A percentile compares a stretch with the other conserved stretches of the same genome.
Evolutionary conservation across 2,329 filamentous ascomycete species (phyloP).

Genomic region (Beauveria pseudobassiana): DNA sequence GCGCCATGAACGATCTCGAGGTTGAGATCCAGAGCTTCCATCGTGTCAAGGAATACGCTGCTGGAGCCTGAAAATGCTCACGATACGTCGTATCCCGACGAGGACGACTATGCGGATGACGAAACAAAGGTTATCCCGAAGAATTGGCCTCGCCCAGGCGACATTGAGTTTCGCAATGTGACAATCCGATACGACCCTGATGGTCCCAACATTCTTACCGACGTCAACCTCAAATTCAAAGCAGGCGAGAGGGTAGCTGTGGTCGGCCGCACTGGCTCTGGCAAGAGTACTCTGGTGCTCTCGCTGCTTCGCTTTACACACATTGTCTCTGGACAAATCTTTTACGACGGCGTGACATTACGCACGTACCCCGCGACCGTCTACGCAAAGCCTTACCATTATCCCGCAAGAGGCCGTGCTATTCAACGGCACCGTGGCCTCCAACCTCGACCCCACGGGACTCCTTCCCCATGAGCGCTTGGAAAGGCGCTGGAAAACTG

Average conservation of each 20-base stretch:
- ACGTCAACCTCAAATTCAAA: constrained; percentile 42
- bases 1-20: constrained; percentile 46
- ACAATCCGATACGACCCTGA: constrained; percentile 41
- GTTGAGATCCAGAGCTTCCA: constrained; percentile 45
- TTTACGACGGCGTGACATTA: constrained; percentile 50
- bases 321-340: constrained; percentile 42
- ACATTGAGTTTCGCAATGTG: constrained; percentile 43
- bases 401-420: constrained; percentile 53
- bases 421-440: constrained; percentile 44
- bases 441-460: constrained; percentile 58
- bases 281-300: constrained; percentile 65
- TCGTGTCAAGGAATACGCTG: constrained; percentile 41
- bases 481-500: constrained; percentile 54
- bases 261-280: constrained; percentile 73
- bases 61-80: constrained; percentile 37
- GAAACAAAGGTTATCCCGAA: constrained; percentile 30
- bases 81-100: constrained; percentile 31
- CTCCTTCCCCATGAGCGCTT: constrained; percentile 46
- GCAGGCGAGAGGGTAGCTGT: constrained; percentile 72
- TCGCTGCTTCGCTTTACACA: constrained; percentile 48
- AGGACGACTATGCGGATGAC: constrained; percentile 34
- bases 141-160: constrained; percentile 38
- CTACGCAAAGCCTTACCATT: constrained; percentile 49
- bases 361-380: constrained; percentile 39
- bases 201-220: constrained; percentile 40